Percentiles rank a stretch among this genome's conserved stretches.
Conservation (phyloP, 2,329 filamentous ascomycete genomes). For the Penicillium rolfsii region DNA sequence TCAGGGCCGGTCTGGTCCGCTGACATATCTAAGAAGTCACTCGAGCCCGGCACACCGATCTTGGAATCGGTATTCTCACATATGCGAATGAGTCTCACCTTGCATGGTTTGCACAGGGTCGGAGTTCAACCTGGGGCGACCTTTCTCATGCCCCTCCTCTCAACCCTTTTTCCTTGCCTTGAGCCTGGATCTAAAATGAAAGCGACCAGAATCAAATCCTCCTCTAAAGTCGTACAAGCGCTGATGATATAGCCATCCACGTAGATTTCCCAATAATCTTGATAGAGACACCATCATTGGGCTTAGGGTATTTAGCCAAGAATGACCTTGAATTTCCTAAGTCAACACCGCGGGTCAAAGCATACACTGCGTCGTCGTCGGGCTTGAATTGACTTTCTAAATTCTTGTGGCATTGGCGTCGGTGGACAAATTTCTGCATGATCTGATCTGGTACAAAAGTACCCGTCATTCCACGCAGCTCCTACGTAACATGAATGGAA, state of each 20-base stretch:
- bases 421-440: slow-evolving; percentile 41
- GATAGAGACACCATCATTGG: slow-evolving; percentile 51
- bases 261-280: slow-evolving; percentile 34
- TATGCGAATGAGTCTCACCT: slow-evolving; percentile 40
- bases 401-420: slow-evolving; percentile 40
- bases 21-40: slow-evolving; percentile 50
- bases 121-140: slow-evolving; percentile 48
- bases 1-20: slow-evolving; percentile 47
- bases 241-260: slow-evolving; percentile 53
- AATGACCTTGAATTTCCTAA: slow-evolving; percentile 42
- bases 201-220: slow-evolving; percentile 45
- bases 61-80: slow-evolving; percentile 49
- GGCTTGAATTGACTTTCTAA: slow-evolving; percentile 44
- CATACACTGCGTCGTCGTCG: slow-evolving; percentile 46
- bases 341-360: slow-evolving; percentile 43
- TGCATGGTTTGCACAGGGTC: slow-evolving; percentile 43
- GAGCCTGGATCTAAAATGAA: slow-evolving; percentile 47
- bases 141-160: slow-evolving; percentile 40
- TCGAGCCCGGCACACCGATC: slow-evolving; percentile 48
- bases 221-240: slow-evolving; percentile 52
- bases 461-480: slow-evolving; percentile 50
- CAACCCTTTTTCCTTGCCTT: slow-evolving; percentile 36
- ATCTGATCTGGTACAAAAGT: slow-evolving; percentile 47
- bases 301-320: slow-evolving; percentile 48
- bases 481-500: slow-evolving; percentile 11